Evolutionary conservation across 371 early-diverging fungal genomes (phyloP), one percentile per base, ranked within the genome.

Genomic region (Zychaea mexicana): DNA sequence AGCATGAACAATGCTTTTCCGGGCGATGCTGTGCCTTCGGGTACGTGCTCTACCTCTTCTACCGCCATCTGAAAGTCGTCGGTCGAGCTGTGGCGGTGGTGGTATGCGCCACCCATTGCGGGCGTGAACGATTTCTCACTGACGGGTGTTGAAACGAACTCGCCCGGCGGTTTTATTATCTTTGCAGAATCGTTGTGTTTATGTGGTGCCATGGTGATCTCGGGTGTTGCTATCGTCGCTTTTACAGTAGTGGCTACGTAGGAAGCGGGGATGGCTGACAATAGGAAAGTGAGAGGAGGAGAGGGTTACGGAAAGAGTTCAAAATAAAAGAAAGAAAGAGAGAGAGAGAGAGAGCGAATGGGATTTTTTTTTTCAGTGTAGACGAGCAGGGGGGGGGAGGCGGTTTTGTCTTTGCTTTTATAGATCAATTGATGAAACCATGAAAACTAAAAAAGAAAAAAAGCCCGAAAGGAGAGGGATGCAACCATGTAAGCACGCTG

Each of bases 1-100:
- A 92, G 74, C 83, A 93, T 78, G 67, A 92, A 89, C 60, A 89
- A 82, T 7, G 90, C 90, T 74, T 90, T 92, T 42, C 78, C 72
- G 6, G 77, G 76, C 0, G 83, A 78, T 8, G 90, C 84, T 24
- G 84, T 82, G 12, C 85, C 72, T 21, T 81, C 72, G 3, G 63
- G 65, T 54, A 56, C 45, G 45, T 58, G 59, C 28, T 58, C 59
- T 22, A 58, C 26, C 26, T 42, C 42, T 27, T 58, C 27, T 10
- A 58, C 45, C 8, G 42, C 17, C 38, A 58, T 26, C 3, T 24
- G 22, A 49, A 49, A 49, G 5, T 49, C 49, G 7, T 49, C 49
- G 5, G 5, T 1, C 1, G 49, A 49, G 22, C 24, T 17, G n/a
- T 19, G 19, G 4, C 49, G 49, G 24, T 22, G 7, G 38, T 36